Evolutionary conservation across 108 stramenopile species (phyloP).

Genomic region (Chaetoceros muelleri): DNA sequence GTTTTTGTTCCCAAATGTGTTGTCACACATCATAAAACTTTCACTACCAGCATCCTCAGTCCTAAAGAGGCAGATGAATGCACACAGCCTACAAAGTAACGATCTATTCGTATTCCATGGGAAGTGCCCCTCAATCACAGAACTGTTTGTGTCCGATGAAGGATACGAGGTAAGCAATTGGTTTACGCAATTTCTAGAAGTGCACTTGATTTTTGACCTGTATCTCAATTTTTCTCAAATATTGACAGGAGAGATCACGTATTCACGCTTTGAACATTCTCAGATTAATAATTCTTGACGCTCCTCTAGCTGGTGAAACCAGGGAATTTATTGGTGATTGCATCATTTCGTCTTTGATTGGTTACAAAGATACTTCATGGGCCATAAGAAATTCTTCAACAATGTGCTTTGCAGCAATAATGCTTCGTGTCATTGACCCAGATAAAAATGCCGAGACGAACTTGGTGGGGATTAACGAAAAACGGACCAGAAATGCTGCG

Average conservation of each 20-base stretch:
- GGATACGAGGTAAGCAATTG: slow-evolving; percentile 29
- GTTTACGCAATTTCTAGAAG: not conserved
- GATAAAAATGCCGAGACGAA: slow-evolving; percentile 40
- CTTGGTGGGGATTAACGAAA: not conserved
- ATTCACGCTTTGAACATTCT: slow-evolving; percentile 61
- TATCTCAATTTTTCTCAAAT: not conserved
- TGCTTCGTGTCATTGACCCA: slow-evolving; percentile 44
- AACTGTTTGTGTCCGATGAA: slow-evolving; percentile 5
- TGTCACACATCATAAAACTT: slow-evolving; percentile 20
- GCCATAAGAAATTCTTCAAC: slow-evolving; percentile 47
- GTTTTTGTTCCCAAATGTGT: slow-evolving; percentile 12
- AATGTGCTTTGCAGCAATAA: slow-evolving; percentile 57
- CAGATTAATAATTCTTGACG: slow-evolving; percentile 41
- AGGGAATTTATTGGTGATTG: slow-evolving; percentile 28
- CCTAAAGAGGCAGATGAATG: too few relatives aligned
- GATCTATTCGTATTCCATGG: too few relatives aligned
- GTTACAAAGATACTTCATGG: slow-evolving; percentile 50
- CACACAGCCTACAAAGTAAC: too few relatives aligned
- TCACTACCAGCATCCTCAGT: too few relatives aligned
- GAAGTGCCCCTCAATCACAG: not conserved
- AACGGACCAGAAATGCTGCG: slow-evolving; percentile 21
- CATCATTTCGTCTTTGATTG: slow-evolving; percentile 24
- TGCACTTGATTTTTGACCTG: not conserved
- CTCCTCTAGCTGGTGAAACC: slow-evolving; percentile 33
- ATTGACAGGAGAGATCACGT: slow-evolving; percentile 17